phyloP scores from a whole-genome alignment of 2,329 filamentous ascomycete species.

The Microsporum ferrugineum region DNA sequence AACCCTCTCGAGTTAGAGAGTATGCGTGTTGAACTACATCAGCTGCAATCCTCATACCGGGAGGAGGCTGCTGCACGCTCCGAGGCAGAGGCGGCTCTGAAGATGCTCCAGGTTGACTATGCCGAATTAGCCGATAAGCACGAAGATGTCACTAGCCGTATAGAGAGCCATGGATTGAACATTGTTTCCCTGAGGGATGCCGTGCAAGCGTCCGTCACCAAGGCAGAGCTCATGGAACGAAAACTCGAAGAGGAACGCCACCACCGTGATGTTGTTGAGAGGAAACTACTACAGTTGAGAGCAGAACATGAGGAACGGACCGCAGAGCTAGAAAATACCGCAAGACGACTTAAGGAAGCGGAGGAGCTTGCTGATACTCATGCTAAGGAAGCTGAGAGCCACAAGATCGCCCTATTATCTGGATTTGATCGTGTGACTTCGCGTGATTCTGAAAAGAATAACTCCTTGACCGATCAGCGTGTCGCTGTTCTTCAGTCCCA shows the following conservation, averaged over 20 bases:
- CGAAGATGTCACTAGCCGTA: conserved; percentile 53
- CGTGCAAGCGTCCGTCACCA: conserved; percentile 66
- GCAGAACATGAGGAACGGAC: conserved; percentile 72
- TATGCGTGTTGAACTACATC: conserved; percentile 73
- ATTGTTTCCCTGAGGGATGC: conserved; percentile 67
- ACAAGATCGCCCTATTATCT: conserved; percentile 68
- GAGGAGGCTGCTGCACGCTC: conserved; percentile 69
- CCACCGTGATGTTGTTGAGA: conserved; percentile 63
- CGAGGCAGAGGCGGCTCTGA: conserved; percentile 62
- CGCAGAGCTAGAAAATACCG: conserved; percentile 62
- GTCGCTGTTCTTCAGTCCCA: conserved; percentile 66
- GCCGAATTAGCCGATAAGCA: conserved; percentile 60
- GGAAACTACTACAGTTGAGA: conserved; percentile 63
- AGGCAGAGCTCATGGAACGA: conserved; percentile 62
- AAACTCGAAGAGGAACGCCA: conserved; percentile 67
- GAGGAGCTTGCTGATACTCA: conserved; percentile 83
- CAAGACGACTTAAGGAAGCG: conserved; percentile 64
- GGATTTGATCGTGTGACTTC: conserved; percentile 64
- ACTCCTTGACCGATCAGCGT: conserved; percentile 46
- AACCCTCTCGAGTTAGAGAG: conserved; percentile 76
- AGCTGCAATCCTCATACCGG: conserved; percentile 62
- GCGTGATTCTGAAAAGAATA: conserved; percentile 29
- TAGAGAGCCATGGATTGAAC: conserved; percentile 58
- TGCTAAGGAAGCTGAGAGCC: conserved; percentile 73
- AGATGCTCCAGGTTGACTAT: conserved; percentile 76